Evolutionary conservation across 2,329 filamentous ascomycete species (phyloP).

Genomic region (Hirsutella rhossiliensis): DNA sequence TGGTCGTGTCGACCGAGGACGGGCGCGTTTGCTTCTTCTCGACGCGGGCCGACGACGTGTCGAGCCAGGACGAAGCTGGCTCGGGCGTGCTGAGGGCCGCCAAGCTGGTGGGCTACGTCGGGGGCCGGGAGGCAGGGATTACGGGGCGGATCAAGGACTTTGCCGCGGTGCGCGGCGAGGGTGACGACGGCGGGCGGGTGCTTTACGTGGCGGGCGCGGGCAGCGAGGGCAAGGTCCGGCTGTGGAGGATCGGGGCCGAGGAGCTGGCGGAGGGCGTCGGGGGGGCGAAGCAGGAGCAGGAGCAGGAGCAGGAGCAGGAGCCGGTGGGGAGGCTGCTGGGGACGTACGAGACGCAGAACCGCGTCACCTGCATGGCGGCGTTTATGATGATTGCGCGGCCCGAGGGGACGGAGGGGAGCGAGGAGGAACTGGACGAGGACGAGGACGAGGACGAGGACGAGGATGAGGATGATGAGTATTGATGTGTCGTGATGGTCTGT

Average conservation of each 20-base stretch:
- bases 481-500: no score
- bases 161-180: slow-evolving; percentile 40
- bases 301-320: slow-evolving; percentile 9
- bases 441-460: slow-evolving; percentile 18
- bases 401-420: slow-evolving; percentile 47
- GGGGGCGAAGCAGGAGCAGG: slow-evolving; percentile 13
- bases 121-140: slow-evolving; percentile 58
- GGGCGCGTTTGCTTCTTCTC: slow-evolving; percentile 77
- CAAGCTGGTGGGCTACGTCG: slow-evolving; percentile 62
- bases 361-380: slow-evolving; percentile 78
- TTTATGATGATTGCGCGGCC: slow-evolving; percentile 71
- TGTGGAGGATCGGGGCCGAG: slow-evolving; percentile 52
- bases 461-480: not conserved
- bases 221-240: slow-evolving; percentile 73
- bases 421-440: slow-evolving; percentile 34
- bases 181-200: slow-evolving; percentile 22
- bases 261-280: slow-evolving; percentile 25
- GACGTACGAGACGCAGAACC: slow-evolving; percentile 71
- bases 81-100: slow-evolving; percentile 38
- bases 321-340: slow-evolving; percentile 56
- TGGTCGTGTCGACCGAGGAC: slow-evolving; percentile 82
- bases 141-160: slow-evolving; percentile 81
- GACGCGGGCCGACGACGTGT: slow-evolving; percentile 41
- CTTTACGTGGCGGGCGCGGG: slow-evolving; percentile 58
- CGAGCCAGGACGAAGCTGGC: slow-evolving; percentile 1